Evolutionary conservation across 345 rosid species (phyloP).

Genomic region (Viola odorata): DNA sequence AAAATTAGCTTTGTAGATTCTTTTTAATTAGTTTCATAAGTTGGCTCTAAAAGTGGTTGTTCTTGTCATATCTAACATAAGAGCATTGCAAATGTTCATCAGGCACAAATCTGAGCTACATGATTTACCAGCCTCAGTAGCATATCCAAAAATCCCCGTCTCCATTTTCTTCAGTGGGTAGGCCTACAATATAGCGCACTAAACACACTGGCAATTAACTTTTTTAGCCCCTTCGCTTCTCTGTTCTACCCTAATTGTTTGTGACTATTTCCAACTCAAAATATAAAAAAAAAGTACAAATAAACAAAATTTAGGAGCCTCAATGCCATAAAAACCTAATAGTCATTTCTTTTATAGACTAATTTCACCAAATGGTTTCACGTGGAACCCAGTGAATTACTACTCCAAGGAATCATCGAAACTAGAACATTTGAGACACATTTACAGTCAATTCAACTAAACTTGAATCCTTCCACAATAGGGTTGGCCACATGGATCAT

Average conservation of each 20-base stretch:
- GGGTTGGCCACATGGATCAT: neutral
- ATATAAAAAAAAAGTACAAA: neutral
- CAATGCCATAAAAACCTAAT: neutral
- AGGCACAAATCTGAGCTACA: neutral
- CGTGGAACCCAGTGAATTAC: neutral
- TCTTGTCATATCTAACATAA: neutral
- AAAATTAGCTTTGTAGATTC: neutral
- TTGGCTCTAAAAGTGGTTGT: neutral
- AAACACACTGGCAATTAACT: too few relatives aligned
- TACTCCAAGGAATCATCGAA: neutral
- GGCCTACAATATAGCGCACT: too few relatives aligned
- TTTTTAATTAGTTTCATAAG: neutral
- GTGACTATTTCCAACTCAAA: neutral
- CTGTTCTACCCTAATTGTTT: neutral
- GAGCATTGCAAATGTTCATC: neutral
- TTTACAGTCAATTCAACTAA: neutral
- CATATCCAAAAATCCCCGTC: neutral
- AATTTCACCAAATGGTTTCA: too few relatives aligned
- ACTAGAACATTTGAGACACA: too few relatives aligned
- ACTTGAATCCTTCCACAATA: neutral
- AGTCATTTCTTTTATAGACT: too few relatives aligned
- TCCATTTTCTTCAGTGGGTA: neutral
- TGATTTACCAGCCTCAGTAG: neutral
- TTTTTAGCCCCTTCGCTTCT: neutral
- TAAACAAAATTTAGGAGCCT: neutral